Percentiles rank a stretch among this genome's conserved stretches.
phyloP scores from a whole-genome alignment of 176 grass and related monocot species.

The Chloris gayana region DNA sequence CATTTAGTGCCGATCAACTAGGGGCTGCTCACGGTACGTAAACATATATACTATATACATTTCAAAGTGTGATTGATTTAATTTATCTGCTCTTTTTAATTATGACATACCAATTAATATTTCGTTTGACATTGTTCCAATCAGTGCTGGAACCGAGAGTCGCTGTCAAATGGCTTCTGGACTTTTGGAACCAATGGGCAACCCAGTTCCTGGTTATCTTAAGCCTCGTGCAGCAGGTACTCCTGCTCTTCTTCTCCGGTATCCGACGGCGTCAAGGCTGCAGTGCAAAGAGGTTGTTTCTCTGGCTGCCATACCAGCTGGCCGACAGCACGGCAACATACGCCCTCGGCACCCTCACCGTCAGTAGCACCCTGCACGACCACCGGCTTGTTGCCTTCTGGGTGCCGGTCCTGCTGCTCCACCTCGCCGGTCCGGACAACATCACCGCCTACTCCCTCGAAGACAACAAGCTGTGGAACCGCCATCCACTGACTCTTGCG shows the following conservation, averaged over 20 bases:
- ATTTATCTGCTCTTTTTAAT: no score
- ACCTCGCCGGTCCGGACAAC: slow-evolving; percentile 49
- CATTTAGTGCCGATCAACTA: not conserved
- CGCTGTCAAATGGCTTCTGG: not conserved
- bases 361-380: not conserved
- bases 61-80: not conserved
- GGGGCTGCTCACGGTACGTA: slow-evolving; percentile 2
- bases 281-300: not conserved
- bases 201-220: not conserved
- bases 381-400: slow-evolving; percentile 6
- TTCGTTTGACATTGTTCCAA: not conserved
- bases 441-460: slow-evolving; percentile 48
- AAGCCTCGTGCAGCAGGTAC: slow-evolving; percentile 1
- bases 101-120: not conserved
- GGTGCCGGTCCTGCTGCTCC: slow-evolving; percentile 43
- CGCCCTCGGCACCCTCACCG: slow-evolving; percentile 37
- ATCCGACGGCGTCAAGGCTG: not conserved
- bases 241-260: not conserved
- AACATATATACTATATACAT: no score
- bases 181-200: not conserved
- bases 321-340: slow-evolving; percentile 40
- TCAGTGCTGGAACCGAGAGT: not conserved
- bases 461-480: slow-evolving; percentile 46
- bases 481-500: slow-evolving; percentile 12
- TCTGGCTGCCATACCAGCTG: slow-evolving; percentile 47